Percentiles rank a stretch among this genome's conserved stretches.
phyloP scores from a whole-genome alignment of 352 stramenopile genomes.

The Plasmopara viticola region DNA sequence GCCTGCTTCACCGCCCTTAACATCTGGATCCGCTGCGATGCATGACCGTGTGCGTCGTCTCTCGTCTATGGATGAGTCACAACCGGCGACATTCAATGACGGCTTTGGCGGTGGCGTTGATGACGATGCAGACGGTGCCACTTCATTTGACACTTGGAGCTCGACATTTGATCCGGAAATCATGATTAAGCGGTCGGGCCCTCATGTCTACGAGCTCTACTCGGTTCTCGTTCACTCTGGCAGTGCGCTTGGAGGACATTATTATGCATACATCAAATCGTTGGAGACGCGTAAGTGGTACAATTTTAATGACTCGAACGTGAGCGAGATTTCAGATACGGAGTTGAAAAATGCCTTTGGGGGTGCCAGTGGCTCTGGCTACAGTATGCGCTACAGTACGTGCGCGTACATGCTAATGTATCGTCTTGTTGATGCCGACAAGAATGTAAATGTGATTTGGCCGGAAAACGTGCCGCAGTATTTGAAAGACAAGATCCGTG shows the following conservation, averaged over 20 bases:
- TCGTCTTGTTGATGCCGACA: constrained; percentile 55
- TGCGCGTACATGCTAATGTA: constrained; percentile 92
- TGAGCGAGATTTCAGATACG: constrained; percentile 68
- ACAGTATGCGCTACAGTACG: constrained; percentile 64
- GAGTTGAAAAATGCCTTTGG: constrained; percentile 76
- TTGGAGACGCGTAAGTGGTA: constrained; percentile 79
- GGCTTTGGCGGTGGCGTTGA: constrained; percentile 18
- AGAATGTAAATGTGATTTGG: constrained; percentile 60
- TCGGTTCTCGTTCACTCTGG: constrained; percentile 90
- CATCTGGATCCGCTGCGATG: constrained; percentile 8
- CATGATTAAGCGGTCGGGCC: constrained; percentile 55
- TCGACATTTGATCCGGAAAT: constrained; percentile 54
- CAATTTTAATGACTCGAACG: constrained; percentile 85
- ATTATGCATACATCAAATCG: constrained; percentile 92
- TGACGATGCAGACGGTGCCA: constrained; percentile 9
- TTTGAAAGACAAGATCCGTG: constrained; percentile 55
- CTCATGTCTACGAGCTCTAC: constrained; percentile 88
- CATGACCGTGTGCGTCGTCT: constrained; percentile 32
- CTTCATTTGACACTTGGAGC: constrained; percentile 60
- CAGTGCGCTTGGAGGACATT: constrained; percentile 89
- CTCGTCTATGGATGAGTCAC: constrained; percentile 73
- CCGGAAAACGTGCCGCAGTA: constrained; percentile 60
- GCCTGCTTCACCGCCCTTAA: constrained; percentile 17
- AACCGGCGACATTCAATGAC: constrained; percentile 36
- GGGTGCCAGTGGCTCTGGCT: constrained; percentile 42